A percentile compares a stretch with the other conserved stretches of the same genome.
Conservation (phyloP, 1,284 basidiomycete genomes). For the Ustilago bromivora region DNA sequence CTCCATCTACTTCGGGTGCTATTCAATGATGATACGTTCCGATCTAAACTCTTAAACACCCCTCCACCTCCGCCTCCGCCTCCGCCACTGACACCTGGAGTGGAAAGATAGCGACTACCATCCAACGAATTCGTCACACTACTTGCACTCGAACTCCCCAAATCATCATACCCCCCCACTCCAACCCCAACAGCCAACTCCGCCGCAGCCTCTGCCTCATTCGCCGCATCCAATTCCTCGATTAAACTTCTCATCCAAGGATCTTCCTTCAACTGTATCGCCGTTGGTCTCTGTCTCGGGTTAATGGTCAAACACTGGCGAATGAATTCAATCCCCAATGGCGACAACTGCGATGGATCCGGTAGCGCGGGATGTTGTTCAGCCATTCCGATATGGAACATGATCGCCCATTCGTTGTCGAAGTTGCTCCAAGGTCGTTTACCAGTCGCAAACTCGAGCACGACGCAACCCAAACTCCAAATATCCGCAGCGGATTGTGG, state of each 20-base stretch:
- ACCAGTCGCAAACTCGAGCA: constrained; percentile 95
- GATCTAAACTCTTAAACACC: constrained; percentile 43
- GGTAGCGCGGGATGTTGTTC: constrained; percentile 96
- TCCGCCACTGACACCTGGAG: constrained; percentile 4
- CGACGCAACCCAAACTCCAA: constrained; percentile 96
- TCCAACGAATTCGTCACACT: constrained; percentile 20
- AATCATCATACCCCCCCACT: constrained; percentile 15
- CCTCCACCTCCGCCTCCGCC: neutral
- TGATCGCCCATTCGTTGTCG: constrained; percentile 99
- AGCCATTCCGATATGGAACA: constrained; percentile 98
- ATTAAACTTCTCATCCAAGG: constrained; percentile 79
- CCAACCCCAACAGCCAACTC: constrained; percentile 27
- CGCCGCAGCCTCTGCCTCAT: constrained; percentile 54
- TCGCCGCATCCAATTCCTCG: constrained; percentile 62
- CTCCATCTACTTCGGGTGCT: constrained; percentile 42
- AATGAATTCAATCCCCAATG: constrained; percentile 92
- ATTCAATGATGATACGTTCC: constrained; percentile 46
- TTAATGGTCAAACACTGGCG: constrained; percentile 91
- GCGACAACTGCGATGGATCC: constrained; percentile 87
- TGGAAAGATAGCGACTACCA: constrained; percentile 4
- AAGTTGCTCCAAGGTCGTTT: constrained; percentile 98
- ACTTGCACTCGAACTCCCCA: constrained; percentile 25
- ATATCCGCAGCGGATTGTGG: constrained; percentile 97
- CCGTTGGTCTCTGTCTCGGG: constrained; percentile 84
- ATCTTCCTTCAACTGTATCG: constrained; percentile 86